Base-by-base conservation (phyloP, 306 rosid genomes). In the Glycine tomentella region DNA sequence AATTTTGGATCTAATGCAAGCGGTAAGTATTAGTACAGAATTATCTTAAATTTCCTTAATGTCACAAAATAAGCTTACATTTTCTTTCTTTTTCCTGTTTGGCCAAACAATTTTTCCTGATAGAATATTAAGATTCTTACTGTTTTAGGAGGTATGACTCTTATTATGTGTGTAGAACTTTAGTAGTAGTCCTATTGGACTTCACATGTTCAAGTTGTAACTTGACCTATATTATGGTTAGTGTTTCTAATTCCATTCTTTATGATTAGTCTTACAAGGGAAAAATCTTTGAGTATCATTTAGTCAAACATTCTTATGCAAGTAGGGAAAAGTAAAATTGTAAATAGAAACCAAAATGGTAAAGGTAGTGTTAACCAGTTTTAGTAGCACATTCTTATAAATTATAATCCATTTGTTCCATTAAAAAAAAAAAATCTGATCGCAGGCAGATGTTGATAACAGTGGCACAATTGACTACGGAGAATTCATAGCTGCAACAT, bases 401-500 rank as follows among this genome's bases (percentile, higher is more conserved):
- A 25, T 25, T 25, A 25, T 77, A 52, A 7, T 25, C 31, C 31
- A 46, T 75, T 44, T 46, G 33, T 45, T 14, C 4, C 72, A 36
- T 25, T 25, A 1, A 25, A 25, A 25, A 25, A 25, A 25, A 25
- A 25, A 25, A 25, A 69, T 17, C 5, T 49, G 69, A 75, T 17
- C 75, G 76, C 91, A 93, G 98, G 95, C 97, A 49, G 95, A 93
- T 84, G 79, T 89, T 68, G 89, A 93, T 77, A 90, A 89, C 14
- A 91, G 88, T 81, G 97, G 97, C 45, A 87, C 92, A 75, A 88
- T 91, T 16, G 97, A 93, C 82, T 90, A 90, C 8, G 69, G 85
- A 16, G 98, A 93, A 87, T 93, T 93, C 90, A 88, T 93, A 88
- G 96, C 97, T 10, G 97, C 97, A 79, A 93, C 94, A 9, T 79